These are phyloP conservation scores for Malus sylvestris DNA, from an alignment of 306 rosid genomes.

Conservation along the genomic window DNA sequence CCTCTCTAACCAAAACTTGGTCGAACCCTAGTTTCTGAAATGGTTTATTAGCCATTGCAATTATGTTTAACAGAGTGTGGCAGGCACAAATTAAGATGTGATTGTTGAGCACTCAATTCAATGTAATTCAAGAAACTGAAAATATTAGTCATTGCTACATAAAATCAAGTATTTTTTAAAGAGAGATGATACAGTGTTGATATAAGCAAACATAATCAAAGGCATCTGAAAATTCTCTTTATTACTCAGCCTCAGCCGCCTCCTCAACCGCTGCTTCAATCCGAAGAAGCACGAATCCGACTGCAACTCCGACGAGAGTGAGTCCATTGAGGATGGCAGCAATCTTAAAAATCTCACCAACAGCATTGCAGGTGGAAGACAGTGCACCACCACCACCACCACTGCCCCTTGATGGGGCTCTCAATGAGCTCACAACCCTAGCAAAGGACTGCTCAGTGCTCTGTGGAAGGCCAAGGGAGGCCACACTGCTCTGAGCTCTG, in stretches of 20 bases:
- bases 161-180: conserved; percentile 21
- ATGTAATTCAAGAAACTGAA: neutral
- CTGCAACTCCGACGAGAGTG: conserved; percentile 70
- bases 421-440: conserved; percentile 52
- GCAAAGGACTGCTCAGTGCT: conserved; percentile 59
- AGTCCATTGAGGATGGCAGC: conserved; percentile 66
- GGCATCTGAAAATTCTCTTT: neutral
- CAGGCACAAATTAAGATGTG: too few species aligned
- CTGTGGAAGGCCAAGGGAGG: conserved; percentile 45
- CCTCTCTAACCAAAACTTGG: too few species aligned
- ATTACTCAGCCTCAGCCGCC: conserved; percentile 31
- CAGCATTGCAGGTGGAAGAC: conserved; percentile 64
- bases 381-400: conserved; percentile 57
- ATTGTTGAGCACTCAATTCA: neutral
- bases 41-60: too few species aligned
- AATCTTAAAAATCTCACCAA: conserved; percentile 71
- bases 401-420: conserved; percentile 34
- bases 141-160: conserved; percentile 13
- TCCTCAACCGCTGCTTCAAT: conserved; percentile 68
- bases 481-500: conserved; percentile 52
- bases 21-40: too few species aligned
- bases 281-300: conserved; percentile 85
- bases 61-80: too few species aligned
- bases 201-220: neutral
- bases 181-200: conserved; percentile 16